Evolutionary conservation across 2,329 filamentous ascomycete genomes (phyloP).

Genomic region (Colletotrichum sp.): DNA sequence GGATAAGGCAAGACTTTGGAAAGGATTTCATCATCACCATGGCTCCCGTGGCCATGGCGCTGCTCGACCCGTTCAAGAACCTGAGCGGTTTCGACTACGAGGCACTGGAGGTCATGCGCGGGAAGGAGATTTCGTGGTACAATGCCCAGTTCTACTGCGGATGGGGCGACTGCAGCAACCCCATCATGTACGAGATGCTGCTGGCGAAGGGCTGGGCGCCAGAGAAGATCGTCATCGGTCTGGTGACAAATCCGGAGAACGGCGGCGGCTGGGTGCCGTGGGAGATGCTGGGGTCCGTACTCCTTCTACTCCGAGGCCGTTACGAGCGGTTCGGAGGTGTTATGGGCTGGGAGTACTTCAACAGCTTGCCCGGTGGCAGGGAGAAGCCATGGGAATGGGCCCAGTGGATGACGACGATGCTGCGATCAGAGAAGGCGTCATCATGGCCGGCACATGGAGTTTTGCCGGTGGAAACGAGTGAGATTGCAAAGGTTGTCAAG

Average conservation of each 20-base stretch:
- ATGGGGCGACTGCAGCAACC: slow-evolving; percentile 66
- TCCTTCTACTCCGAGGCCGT: slow-evolving; percentile 43
- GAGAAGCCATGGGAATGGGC: slow-evolving; percentile 80
- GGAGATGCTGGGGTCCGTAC: slow-evolving; percentile 48
- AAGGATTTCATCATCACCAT: slow-evolving; percentile 76
- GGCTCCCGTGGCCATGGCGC: slow-evolving; percentile 79
- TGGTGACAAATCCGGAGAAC: slow-evolving; percentile 80
- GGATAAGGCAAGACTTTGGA: slow-evolving; percentile 72
- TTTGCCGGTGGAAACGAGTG: background rate
- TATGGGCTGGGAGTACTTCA: slow-evolving; percentile 97
- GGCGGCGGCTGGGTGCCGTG: slow-evolving; percentile 60
- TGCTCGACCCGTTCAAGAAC: slow-evolving; percentile 59
- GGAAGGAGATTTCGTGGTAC: slow-evolving; percentile 78
- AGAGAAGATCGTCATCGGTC: slow-evolving; percentile 76
- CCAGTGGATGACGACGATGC: slow-evolving; percentile 60
- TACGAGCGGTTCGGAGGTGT: slow-evolving; percentile 81
- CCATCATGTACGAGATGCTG: slow-evolving; percentile 54
- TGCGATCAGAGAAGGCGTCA: slow-evolving; percentile 30
- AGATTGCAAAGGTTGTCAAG: slow-evolving; percentile 12
- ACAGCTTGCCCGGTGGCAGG: slow-evolving; percentile 69
- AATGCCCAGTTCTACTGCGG: slow-evolving; percentile 94
- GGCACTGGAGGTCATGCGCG: slow-evolving; percentile 70
- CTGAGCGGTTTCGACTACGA: slow-evolving; percentile 85
- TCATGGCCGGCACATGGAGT: background rate
- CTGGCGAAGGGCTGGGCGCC: slow-evolving; percentile 71